Evolutionary conservation across 129 eudicot species (phyloP).

Genomic region (Arctium minus): DNA sequence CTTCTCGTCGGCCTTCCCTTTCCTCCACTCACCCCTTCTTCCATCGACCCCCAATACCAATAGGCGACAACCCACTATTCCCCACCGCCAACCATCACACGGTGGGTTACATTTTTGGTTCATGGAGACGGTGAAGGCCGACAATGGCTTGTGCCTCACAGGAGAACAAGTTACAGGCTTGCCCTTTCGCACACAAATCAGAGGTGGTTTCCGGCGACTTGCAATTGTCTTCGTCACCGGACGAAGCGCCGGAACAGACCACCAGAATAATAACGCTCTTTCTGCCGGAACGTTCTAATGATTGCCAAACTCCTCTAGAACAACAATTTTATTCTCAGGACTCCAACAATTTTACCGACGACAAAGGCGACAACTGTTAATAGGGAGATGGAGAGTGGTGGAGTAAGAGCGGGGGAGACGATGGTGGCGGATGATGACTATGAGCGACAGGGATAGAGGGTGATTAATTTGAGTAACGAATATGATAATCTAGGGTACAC

Average conservation of each 20-base stretch:
- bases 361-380: not conserved
- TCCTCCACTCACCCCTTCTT: too few species aligned
- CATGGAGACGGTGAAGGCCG: too few species aligned
- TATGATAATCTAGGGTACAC: conserved; percentile 8
- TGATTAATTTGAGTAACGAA: not conserved
- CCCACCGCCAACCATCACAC: too few species aligned
- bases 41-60: too few species aligned
- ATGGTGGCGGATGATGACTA: conserved; percentile 4
- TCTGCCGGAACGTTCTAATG: conserved; percentile 19
- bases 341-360: conserved; percentile 18
- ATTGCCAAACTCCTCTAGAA: conserved; percentile 40
- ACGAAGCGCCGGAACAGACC: conserved; percentile 10
- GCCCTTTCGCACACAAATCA: conserved; percentile 34
- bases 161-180: conserved; percentile 25
- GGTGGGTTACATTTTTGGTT: too few species aligned
- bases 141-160: not conserved
- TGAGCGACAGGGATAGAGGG: not conserved
- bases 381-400: not conserved
- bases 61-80: too few species aligned
- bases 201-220: conserved; percentile 16
- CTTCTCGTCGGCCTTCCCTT: too few species aligned
- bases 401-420: not conserved
- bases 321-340: conserved; percentile 10
- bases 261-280: conserved; percentile 32
- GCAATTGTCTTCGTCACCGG: conserved; percentile 16